Percentiles rank a stretch among this genome's conserved stretches.
phyloP scores from a whole-genome alignment of 2,329 filamentous ascomycete species.

The Lithohypha guttulata region DNA sequence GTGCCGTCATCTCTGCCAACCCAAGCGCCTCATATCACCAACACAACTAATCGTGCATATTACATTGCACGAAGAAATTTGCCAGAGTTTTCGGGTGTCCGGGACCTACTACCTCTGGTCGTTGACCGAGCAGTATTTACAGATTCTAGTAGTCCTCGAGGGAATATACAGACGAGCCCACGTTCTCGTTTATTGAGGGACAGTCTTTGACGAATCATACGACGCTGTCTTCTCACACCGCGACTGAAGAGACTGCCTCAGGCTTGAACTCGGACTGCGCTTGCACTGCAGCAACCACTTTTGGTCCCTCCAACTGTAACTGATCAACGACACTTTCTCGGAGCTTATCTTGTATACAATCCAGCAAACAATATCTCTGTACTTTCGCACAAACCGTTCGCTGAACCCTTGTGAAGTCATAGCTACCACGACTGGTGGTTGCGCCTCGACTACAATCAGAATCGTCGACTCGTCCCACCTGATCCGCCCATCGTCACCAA shows the following conservation, averaged over 20 bases:
- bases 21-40: too few species aligned
- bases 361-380: not conserved
- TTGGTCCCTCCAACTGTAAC: not conserved
- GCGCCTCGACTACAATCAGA: not conserved
- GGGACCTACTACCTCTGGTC: too few species aligned
- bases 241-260: not conserved
- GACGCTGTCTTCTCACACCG: too few species aligned
- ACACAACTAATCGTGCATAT: too few species aligned
- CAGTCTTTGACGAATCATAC: too few species aligned
- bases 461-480: constrained; percentile 3
- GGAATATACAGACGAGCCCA: too few species aligned
- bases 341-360: not conserved
- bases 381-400: not conserved
- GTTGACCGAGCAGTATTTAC: too few species aligned
- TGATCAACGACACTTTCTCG: not conserved
- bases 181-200: too few species aligned
- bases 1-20: too few species aligned
- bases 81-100: too few species aligned
- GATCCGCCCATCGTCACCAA: constrained; percentile 4
- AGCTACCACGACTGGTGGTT: not conserved
- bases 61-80: too few species aligned
- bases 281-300: not conserved
- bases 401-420: not conserved
- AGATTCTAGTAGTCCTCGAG: too few species aligned
- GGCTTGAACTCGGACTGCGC: not conserved